phyloP scores from a whole-genome alignment of 768 basidiomycete species.

The Psilocybe sp. region DNA sequence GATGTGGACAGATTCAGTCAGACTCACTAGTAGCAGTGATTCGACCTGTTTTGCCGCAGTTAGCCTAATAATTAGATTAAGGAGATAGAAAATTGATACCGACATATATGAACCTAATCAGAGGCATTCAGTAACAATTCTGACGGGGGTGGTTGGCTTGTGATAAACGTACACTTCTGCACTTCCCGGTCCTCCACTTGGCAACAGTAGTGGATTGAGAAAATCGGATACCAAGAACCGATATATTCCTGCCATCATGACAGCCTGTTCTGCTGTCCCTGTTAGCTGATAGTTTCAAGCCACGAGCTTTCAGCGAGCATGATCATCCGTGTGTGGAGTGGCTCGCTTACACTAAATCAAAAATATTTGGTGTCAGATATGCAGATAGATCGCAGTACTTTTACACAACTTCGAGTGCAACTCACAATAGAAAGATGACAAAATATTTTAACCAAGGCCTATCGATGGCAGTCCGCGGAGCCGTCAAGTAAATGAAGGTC shows the following conservation, averaged over 20 bases:
- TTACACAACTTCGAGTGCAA: background rate
- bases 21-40: constrained; percentile 8
- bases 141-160: background rate
- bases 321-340: background rate
- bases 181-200: constrained; percentile 12
- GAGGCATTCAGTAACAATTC: background rate
- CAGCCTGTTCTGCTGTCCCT: constrained; percentile 9
- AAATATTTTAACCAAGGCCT: constrained; percentile 9
- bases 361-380: background rate
- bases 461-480: constrained; percentile 3
- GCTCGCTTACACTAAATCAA: background rate
- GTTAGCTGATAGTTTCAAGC: background rate
- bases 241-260: constrained; percentile 13
- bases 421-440: constrained; percentile 11
- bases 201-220: constrained; percentile 7
- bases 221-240: constrained; percentile 12
- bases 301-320: background rate
- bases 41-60: constrained; percentile 4
- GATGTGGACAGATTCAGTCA: background rate
- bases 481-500: constrained; percentile 11
- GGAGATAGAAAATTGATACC: background rate
- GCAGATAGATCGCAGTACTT: background rate
- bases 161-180: constrained; percentile 8
- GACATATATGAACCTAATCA: constrained; percentile 10
- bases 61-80: background rate